Conservation (phyloP, 371 early-diverging fungal genomes). For the Syncephalastrum monosporum region DNA sequence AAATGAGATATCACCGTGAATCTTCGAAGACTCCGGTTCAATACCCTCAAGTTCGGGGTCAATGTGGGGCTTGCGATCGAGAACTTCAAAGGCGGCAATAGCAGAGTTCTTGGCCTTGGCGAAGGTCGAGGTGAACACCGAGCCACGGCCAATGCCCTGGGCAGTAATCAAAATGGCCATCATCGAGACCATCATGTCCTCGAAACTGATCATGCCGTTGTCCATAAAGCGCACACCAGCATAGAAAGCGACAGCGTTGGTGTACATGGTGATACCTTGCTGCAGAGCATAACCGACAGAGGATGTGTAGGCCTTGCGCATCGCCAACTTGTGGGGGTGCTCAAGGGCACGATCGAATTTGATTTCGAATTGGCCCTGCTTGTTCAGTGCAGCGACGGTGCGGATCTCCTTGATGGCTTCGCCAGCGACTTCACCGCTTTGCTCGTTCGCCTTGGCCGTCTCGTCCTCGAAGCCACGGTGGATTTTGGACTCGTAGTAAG, state of each 20-base stretch:
- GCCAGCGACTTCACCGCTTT: slow-evolving; percentile 72
- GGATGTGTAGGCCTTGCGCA: slow-evolving; percentile 54
- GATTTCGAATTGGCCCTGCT: slow-evolving; percentile 67
- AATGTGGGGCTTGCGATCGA: slow-evolving; percentile 73
- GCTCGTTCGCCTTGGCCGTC: slow-evolving; percentile 67
- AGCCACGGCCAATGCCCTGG: slow-evolving; percentile 63
- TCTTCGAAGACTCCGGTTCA: slow-evolving; percentile 28
- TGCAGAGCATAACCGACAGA: slow-evolving; percentile 69
- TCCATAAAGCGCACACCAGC: slow-evolving; percentile 53
- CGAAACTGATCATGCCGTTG: slow-evolving; percentile 28
- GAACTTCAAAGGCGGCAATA: slow-evolving; percentile 68
- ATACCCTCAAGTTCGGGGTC: slow-evolving; percentile 67
- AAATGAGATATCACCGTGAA: slow-evolving; percentile 59
- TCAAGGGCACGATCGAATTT: slow-evolving; percentile 59
- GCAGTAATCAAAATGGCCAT: slow-evolving; percentile 78
- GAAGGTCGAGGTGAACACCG: slow-evolving; percentile 58
- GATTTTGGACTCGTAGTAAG: slow-evolving; percentile 41
- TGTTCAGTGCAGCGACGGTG: slow-evolving; percentile 83
- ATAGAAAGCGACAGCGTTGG: slow-evolving; percentile 63
- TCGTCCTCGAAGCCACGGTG: slow-evolving; percentile 58
- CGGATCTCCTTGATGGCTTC: slow-evolving; percentile 89
- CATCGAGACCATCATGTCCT: slow-evolving; percentile 62
- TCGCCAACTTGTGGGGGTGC: slow-evolving; percentile 64
- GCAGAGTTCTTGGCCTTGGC: slow-evolving; percentile 84
- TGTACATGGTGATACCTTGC: slow-evolving; percentile 65